A percentile compares a stretch with the other conserved stretches of the same genome.
phyloP scores from a whole-genome alignment of 441 rosid species.

The Isatis lusitanica region DNA sequence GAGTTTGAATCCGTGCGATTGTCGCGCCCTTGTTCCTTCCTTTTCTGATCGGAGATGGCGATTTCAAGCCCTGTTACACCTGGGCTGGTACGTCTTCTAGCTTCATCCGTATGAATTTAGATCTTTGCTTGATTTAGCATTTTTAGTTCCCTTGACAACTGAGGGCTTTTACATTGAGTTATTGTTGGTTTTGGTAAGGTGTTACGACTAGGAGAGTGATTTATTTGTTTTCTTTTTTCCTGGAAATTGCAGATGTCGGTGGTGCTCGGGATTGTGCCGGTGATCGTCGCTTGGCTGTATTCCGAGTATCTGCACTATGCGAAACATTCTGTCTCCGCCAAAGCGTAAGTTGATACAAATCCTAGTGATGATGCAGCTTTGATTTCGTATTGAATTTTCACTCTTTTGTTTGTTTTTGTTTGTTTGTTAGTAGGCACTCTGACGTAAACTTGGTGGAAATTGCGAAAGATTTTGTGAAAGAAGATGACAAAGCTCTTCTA shows the following conservation, averaged over 20 bases:
- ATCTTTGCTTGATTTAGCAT: conserved; percentile 28
- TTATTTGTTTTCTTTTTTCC: background rate
- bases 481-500: conserved; percentile 58
- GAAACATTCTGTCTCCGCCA: conserved; percentile 40
- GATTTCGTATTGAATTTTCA: background rate
- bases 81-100: conserved; percentile 61
- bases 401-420: conserved; percentile 14
- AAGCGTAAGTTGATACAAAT: conserved; percentile 45
- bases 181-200: background rate
- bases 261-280: conserved; percentile 54
- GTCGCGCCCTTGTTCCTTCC: background rate
- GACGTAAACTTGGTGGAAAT: conserved; percentile 58
- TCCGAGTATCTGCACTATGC: conserved; percentile 56
- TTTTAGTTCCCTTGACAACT: background rate
- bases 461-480: conserved; percentile 44
- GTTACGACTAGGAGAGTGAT: conserved; percentile 5
- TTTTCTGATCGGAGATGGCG: conserved; percentile 44
- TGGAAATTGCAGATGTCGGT: conserved; percentile 51
- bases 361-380: background rate
- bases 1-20: conserved; percentile 18
- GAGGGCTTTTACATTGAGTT: background rate
- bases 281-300: conserved; percentile 59
- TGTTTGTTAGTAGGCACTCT: conserved; percentile 55
- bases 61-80: conserved; percentile 66
- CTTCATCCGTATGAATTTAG: conserved; percentile 9